These are phyloP conservation scores for Begonia masoniana DNA, from an alignment of 306 rosid genomes.

Conservation along the genomic window DNA sequence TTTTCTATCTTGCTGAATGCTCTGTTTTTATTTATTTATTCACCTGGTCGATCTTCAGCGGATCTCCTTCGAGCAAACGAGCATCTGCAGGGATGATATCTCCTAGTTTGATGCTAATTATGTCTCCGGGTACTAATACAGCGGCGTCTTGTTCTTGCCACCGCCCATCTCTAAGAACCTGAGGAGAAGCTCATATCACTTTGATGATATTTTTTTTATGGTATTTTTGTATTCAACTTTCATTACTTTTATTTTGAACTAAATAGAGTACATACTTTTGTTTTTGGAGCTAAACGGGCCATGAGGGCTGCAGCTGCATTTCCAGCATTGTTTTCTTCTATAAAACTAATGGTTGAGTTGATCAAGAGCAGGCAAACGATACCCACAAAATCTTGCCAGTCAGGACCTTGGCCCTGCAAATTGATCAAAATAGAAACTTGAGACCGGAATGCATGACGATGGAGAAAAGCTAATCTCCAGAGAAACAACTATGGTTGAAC, in stretches of 20 bases:
- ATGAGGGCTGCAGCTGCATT: constrained; percentile 76
- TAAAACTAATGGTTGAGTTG: constrained; percentile 83
- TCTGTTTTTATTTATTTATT: constrained; percentile 9
- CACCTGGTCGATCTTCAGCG: constrained; percentile 81
- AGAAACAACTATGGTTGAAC: background rate
- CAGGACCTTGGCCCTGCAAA: constrained; percentile 78
- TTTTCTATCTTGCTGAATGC: background rate
- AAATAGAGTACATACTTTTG: constrained; percentile 30
- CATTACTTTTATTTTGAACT: no score
- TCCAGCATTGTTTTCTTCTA: constrained; percentile 84
- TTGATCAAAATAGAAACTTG: constrained; percentile 7
- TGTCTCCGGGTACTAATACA: constrained; percentile 76
- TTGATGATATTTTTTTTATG: no score
- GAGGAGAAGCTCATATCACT: background rate
- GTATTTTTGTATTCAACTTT: no score
- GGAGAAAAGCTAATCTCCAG: background rate
- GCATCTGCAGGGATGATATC: constrained; percentile 91
- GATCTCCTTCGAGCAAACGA: constrained; percentile 81
- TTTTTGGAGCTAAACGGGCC: constrained; percentile 80
- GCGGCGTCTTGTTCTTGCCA: constrained; percentile 84
- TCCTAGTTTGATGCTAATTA: constrained; percentile 76
- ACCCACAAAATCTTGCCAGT: constrained; percentile 89
- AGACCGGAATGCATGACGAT: background rate
- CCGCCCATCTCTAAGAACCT: constrained; percentile 79
- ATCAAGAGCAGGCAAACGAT: constrained; percentile 53